Base-by-base conservation (phyloP, 2,329 filamentous ascomycete species). In the Shiraia sp. region DNA sequence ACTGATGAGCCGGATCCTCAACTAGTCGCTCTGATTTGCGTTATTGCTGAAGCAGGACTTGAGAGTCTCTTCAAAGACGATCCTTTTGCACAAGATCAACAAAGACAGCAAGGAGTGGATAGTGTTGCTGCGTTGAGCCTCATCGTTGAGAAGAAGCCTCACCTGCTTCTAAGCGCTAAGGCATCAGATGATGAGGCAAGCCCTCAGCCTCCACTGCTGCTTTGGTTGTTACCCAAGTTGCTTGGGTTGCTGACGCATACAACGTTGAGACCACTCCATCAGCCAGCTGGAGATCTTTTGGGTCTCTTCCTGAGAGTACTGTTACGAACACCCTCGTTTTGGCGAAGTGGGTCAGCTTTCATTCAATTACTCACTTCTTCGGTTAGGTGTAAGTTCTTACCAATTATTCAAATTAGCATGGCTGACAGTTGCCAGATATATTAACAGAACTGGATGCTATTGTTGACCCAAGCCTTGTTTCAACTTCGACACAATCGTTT, bases 21-120 rank as follows among this genome's bases (percentile, higher is more conserved):
- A 36, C 85, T 95, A 64, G 92, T 95, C 55, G 86, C 90, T 70
- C 79, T 96, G 35, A 85, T 96, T 37, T 90, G 88, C 61, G 87
- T 96, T 49, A 87, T 93, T 55, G 79, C 86, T 35, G 85, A 88
- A 61, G 87, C 89, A 43, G 87, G 90, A 15, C 75, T 96, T 10
- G 87, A 90, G 53, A 78, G 78, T 31, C 76, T 88, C 32, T 78
- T 79, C 51, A 77, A 81, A 61, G 81, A 90, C 56, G 82, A 90
- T 55, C 83, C 82, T 2, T 87, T 90, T 63, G 76, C 82, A 44
- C 73, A 82, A 50, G 74, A 76, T 24, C 72, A 80, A 42, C 69
- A 84, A 29, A 72, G 79, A 19, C 69, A 77, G 32, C 83, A 88
- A 55, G 82, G 82, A 1, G 68, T 80, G 25, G 86, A 90, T 60